phyloP scores from a whole-genome alignment of 306 rosid genomes.

The Fagus crenata region DNA sequence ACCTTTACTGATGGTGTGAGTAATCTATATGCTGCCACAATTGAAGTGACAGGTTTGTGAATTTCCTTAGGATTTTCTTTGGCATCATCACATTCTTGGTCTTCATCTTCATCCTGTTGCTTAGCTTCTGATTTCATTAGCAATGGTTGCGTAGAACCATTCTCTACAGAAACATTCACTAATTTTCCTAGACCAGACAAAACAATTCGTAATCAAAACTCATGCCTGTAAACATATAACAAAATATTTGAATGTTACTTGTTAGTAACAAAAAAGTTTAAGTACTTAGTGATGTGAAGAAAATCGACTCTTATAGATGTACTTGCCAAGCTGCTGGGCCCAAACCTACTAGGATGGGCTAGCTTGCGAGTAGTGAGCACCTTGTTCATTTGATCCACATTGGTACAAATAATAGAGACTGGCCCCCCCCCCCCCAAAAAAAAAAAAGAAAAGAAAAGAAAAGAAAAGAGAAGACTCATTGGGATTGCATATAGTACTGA shows the following conservation, averaged over 20 bases:
- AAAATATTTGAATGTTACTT: background rate
- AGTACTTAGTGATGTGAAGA: background rate
- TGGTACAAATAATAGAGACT: background rate
- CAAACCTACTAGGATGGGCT: background rate
- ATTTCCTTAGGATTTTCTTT: slow-evolving; percentile 42
- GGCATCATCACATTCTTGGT: slow-evolving; percentile 55
- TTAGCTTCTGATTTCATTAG: slow-evolving; percentile 47
- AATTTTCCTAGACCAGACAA: slow-evolving; percentile 36
- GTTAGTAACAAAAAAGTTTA: background rate
- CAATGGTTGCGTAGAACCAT: slow-evolving; percentile 51
- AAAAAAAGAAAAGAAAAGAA: no score
- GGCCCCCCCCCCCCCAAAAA: no score
- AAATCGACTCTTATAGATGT: background rate
- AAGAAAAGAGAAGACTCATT: background rate
- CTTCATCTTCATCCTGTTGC: slow-evolving; percentile 44
- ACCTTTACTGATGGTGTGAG: slow-evolving; percentile 92
- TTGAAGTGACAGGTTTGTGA: slow-evolving; percentile 67
- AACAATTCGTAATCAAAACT: slow-evolving; percentile 10
- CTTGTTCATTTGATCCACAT: background rate
- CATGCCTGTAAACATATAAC: slow-evolving; percentile 6
- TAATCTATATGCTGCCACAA: slow-evolving; percentile 64
- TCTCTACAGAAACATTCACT: slow-evolving; percentile 50
- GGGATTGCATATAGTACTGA: background rate
- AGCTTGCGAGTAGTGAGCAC: background rate
- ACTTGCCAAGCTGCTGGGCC: background rate